These are phyloP conservation scores for Canavalia gladiata DNA, from an alignment of 306 rosid genomes.

Conservation along the genomic window DNA sequence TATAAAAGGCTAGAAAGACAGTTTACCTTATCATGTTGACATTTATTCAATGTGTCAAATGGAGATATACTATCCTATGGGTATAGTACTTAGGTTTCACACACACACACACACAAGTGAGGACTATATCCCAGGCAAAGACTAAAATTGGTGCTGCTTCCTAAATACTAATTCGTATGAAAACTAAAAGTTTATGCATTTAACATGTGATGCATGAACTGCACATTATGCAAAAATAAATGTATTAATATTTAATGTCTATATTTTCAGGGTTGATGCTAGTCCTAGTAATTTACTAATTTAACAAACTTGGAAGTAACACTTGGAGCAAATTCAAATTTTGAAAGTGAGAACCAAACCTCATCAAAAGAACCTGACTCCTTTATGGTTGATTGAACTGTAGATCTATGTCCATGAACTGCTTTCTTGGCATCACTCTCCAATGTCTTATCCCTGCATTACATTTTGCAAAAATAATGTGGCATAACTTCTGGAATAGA, in stretches of 20 bases:
- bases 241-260: constrained; percentile 14
- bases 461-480: constrained; percentile 47
- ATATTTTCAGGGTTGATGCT: constrained; percentile 31
- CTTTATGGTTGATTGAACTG: constrained; percentile 55
- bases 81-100: background rate
- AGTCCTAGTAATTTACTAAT: constrained; percentile 10
- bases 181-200: background rate
- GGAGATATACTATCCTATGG: no score
- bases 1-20: constrained; percentile 4
- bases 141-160: background rate
- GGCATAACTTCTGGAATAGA: constrained; percentile 18
- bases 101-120: no score
- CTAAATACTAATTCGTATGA: background rate
- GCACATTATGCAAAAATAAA: background rate
- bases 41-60: no score
- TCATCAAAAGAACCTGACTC: constrained; percentile 84
- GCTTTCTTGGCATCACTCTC: constrained; percentile 54
- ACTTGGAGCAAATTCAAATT: constrained; percentile 27
- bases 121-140: background rate
- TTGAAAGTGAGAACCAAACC: constrained; percentile 59
- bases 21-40: background rate
- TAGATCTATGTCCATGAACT: constrained; percentile 57
- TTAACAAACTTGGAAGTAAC: constrained; percentile 37
- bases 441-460: constrained; percentile 71
- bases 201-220: background rate